phyloP scores from a whole-genome alignment of 129 eudicot species.

The Deinandra increscens region DNA sequence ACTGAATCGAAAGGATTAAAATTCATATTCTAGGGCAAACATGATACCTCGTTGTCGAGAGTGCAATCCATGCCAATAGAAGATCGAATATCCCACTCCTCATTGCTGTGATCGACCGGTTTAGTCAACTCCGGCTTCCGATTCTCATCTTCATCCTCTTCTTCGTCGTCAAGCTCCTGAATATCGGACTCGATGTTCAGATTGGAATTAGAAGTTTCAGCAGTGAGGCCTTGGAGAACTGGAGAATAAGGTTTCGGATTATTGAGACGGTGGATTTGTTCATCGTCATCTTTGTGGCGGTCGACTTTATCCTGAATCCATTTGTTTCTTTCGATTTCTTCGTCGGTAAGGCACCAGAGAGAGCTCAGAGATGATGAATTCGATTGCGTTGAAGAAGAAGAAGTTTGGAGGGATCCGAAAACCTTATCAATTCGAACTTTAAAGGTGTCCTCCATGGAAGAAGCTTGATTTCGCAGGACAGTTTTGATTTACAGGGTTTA shows the following conservation, averaged over 20 bases:
- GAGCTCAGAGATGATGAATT: slow-evolving; percentile 37
- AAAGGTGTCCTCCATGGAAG: slow-evolving; percentile 73
- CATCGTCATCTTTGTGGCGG: slow-evolving; percentile 28
- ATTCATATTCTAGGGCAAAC: neutral
- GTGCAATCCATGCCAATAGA: slow-evolving; percentile 72
- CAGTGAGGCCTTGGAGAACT: slow-evolving; percentile 27
- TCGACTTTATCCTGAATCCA: slow-evolving; percentile 53
- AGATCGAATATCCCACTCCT: slow-evolving; percentile 55
- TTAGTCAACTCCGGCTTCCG: slow-evolving; percentile 11
- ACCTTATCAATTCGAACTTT: slow-evolving; percentile 64
- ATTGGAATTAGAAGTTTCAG: slow-evolving; percentile 3
- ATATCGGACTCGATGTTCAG: slow-evolving; percentile 26
- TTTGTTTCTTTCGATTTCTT: slow-evolving; percentile 57
- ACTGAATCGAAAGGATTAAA: too few relatives aligned
- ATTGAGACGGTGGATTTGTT: slow-evolving; percentile 24
- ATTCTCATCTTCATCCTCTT: slow-evolving; percentile 13
- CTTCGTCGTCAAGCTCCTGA: slow-evolving; percentile 24
- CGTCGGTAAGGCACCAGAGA: slow-evolving; percentile 82
- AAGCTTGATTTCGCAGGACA: neutral
- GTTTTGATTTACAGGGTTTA: slow-evolving; percentile 1
- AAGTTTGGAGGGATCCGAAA: slow-evolving; percentile 57
- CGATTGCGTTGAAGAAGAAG: slow-evolving; percentile 19
- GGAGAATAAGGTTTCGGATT: slow-evolving; percentile 31
- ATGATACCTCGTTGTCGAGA: slow-evolving; percentile 71
- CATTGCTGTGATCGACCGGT: slow-evolving; percentile 36